Base-by-base conservation (phyloP, 2,329 filamentous ascomycete genomes). In the Talaromyces sp. region DNA sequence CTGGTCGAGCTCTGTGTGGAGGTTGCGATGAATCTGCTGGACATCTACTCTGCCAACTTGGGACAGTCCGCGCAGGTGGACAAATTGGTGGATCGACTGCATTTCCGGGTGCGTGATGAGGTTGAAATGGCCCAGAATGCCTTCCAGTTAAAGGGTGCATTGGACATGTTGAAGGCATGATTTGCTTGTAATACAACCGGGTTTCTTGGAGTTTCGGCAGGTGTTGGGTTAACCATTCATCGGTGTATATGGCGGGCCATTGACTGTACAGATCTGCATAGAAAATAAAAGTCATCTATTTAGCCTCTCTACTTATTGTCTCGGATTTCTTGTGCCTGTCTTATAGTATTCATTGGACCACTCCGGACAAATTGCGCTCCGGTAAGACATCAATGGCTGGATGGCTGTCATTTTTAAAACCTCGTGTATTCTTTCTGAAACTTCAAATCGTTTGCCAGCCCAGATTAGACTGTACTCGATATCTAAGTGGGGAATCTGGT, bases 91-190 rank as follows among this genome's bases (percentile, higher is more conserved):
- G 81, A 84, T 62, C 80, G 79, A 44, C 77, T 97, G 58, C 85
- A 88, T 68, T 77, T 81, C 41, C 80, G 86, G 35, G 93, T 97
- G 17, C 82, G 84, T 57, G 77, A 83, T 36, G 90, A 94, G 71
- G 88, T 92, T 10, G 90, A 95, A 72, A 86, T 88, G 65, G 90
- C 91, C 19, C 89, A 96, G 74, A 82, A 89, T 67, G 92, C 93
- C 2, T 87, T 85, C 63, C 86, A 89, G 74, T 92, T 90, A 10
- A 83, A 83, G 61, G 94, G 93, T 2, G 97, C 97, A 92, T 75
- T 97, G 59, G 90, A 93, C 64, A 88, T 89, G 77, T 73, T 89
- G 58, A 84, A 70, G 49, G 65, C 62, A 27, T 66, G 39, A 52
- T 52, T 43, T 41, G 47, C 22, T 47, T 51, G 44, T 56, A 42